These are phyloP conservation scores for Leptographium wingfieldii DNA, from an alignment of 2,329 filamentous ascomycete genomes.

Conservation along the genomic window DNA sequence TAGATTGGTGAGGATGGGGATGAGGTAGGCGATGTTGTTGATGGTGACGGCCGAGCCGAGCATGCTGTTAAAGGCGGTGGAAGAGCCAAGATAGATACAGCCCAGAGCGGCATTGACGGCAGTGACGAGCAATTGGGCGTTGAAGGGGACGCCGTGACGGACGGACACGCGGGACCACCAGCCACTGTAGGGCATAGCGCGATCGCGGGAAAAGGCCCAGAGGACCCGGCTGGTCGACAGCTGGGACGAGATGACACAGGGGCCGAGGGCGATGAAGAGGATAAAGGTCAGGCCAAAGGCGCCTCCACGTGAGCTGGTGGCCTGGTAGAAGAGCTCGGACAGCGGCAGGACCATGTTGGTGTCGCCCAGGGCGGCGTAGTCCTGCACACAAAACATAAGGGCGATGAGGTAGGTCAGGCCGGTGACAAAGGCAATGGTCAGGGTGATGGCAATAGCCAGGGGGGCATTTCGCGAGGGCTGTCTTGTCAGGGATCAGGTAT, in stretches of 20 bases:
- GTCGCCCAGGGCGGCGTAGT: constrained; percentile 28
- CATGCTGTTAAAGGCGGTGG: constrained; percentile 23
- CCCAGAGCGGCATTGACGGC: constrained; percentile 16
- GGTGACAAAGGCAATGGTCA: constrained; percentile 24
- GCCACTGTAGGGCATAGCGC: constrained; percentile 24
- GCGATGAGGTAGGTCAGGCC: constrained; percentile 34
- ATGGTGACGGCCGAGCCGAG: constrained; percentile 13
- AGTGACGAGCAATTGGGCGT: constrained; percentile 23
- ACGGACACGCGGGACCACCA: constrained; percentile 24
- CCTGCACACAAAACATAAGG: constrained; percentile 38
- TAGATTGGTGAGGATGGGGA: constrained; percentile 32
- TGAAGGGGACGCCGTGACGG: constrained; percentile 24
- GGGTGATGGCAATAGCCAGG: constrained; percentile 20
- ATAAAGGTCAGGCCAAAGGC: constrained; percentile 29
- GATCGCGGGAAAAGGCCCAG: constrained; percentile 20
- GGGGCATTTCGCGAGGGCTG: constrained; percentile 25
- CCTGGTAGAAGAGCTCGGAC: constrained; percentile 32
- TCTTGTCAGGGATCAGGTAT: background rate
- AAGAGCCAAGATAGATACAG: constrained; percentile 24
- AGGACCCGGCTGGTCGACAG: constrained; percentile 10
- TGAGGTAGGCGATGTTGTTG: constrained; percentile 31
- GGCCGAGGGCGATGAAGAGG: constrained; percentile 28
- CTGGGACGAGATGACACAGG: constrained; percentile 25
- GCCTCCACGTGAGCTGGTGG: constrained; percentile 24
- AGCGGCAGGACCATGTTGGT: constrained; percentile 30